Base-by-base conservation (phyloP, 169 alveolate genomes). In the Cryptosporidium ubiquitum region DNA sequence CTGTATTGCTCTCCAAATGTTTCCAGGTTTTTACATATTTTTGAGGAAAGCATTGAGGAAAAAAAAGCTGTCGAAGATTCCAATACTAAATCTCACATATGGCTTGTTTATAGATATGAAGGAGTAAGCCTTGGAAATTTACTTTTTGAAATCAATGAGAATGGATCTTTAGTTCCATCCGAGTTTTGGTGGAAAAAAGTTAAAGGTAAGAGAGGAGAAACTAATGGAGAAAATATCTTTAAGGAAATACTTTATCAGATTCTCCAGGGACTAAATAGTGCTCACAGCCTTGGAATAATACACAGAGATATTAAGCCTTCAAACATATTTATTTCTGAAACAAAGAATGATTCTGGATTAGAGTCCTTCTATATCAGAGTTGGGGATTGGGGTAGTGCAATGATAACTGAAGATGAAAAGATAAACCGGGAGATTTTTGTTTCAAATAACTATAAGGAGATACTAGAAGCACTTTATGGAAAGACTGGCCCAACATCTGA, bases 351-450 rank as follows among this genome's bases (percentile, higher is more conserved):
- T 10, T 31, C 29, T 26, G 68, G 39, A n/a, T 7, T 2, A 5
- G 51, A 79, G 6, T 18, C 29, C 2, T 4, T 61, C 7, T 61
- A 79, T 26, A 69, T 58, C 61, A 39, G 89, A 40, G 40, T 79
- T 42, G 89, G 79, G 5, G 89, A 79, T 61, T 79, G 89, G 89
- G 89, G 89, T 7, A 79, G 89, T 61, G 89, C 89, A 37, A 79
- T 79, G 75, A 23, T 79, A 20, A 64, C 10, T 64, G 61, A 26
- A 6, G 68, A 52, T 29, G 55, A 35, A 6, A 58, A n/a, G 20
- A 0, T n/a, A 14, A 40, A n/a, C 0, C 26, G 61, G 7, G 29
- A 14, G 2, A 16, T 47, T 10, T 79, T 79, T 29, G 51, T 16
- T 18, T 33, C 6, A 23, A 51, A 14, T 3, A 55, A 29, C 37